These are phyloP conservation scores for Biscogniauxia sp. DNA, from an alignment of 2,329 filamentous ascomycete species.

Conservation along the genomic window DNA sequence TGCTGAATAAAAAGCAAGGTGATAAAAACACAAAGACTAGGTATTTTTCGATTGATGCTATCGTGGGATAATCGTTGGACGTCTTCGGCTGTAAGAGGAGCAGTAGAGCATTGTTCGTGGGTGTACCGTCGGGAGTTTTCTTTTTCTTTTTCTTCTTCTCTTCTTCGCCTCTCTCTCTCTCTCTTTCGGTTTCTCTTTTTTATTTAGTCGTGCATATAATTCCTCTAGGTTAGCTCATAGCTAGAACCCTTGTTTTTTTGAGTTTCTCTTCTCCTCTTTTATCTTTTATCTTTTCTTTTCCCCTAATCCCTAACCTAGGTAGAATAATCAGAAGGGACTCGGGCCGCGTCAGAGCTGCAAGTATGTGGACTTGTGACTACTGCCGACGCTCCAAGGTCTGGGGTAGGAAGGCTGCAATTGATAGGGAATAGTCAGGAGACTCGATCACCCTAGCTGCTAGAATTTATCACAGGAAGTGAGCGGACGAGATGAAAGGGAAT, in stretches of 20 bases:
- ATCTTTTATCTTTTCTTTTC: too few species aligned
- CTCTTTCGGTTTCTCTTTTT: neutral
- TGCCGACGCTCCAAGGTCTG: too few species aligned
- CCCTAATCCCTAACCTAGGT: too few species aligned
- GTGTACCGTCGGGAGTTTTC: constrained; percentile 2
- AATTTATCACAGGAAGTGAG: neutral
- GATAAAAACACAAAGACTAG: neutral
- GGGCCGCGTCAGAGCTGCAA: too few species aligned
- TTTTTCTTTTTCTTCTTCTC: neutral
- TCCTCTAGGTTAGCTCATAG: neutral
- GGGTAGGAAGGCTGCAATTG: neutral
- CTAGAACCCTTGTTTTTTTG: neutral
- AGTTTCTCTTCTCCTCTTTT: too few species aligned
- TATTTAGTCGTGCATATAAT: neutral
- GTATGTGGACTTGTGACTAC: too few species aligned
- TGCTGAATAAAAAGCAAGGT: constrained; percentile 1
- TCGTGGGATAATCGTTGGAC: constrained; percentile 33
- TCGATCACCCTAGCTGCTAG: neutral
- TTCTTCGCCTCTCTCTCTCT: neutral
- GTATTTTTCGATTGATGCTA: constrained; percentile 23
- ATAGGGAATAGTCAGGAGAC: neutral
- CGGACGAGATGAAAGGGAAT: neutral
- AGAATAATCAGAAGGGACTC: too few species aligned
- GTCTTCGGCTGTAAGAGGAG: constrained; percentile 27
- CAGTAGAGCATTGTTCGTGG: constrained; percentile 27